phyloP scores from a whole-genome alignment of 768 basidiomycete genomes.

The Boletus insuetus region DNA sequence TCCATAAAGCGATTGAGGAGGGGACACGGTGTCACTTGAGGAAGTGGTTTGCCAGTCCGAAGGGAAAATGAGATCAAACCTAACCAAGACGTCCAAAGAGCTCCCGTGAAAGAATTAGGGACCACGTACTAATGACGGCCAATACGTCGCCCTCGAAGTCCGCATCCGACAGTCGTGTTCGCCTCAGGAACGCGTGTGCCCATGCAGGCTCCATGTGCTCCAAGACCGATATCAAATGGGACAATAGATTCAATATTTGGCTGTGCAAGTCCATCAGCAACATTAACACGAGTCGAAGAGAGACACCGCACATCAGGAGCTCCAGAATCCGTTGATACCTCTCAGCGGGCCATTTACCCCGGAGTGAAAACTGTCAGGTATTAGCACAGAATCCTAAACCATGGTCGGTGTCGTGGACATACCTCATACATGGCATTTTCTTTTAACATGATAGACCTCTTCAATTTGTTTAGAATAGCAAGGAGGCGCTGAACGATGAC shows the following conservation, averaged over 20 bases:
- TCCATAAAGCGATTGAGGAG: constrained; percentile 46
- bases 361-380: constrained; percentile 58
- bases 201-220: constrained; percentile 73
- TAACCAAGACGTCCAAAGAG: constrained; percentile 21
- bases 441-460: constrained; percentile 53
- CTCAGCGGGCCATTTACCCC: constrained; percentile 78
- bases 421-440: constrained; percentile 70
- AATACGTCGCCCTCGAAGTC: constrained; percentile 84
- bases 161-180: constrained; percentile 73
- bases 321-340: constrained; percentile 70
- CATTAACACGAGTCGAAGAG: neutral
- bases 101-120: neutral
- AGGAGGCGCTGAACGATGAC: constrained; percentile 62
- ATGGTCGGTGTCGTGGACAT: constrained; percentile 5
- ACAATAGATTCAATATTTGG: constrained; percentile 65
- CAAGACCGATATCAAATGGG: constrained; percentile 71
- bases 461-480: constrained; percentile 72
- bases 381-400: neutral
- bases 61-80: constrained; percentile 77
- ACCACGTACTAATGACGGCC: constrained; percentile 67
- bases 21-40: constrained; percentile 84
- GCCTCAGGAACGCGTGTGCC: constrained; percentile 69
- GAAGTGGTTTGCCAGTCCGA: constrained; percentile 69
- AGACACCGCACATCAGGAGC: constrained; percentile 55
- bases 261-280: constrained; percentile 32